A percentile compares a stretch with the other conserved stretches of the same genome.
Evolutionary conservation across 169 alveolate genomes (phyloP).

Genomic region (Plasmodium coatneyi): DNA sequence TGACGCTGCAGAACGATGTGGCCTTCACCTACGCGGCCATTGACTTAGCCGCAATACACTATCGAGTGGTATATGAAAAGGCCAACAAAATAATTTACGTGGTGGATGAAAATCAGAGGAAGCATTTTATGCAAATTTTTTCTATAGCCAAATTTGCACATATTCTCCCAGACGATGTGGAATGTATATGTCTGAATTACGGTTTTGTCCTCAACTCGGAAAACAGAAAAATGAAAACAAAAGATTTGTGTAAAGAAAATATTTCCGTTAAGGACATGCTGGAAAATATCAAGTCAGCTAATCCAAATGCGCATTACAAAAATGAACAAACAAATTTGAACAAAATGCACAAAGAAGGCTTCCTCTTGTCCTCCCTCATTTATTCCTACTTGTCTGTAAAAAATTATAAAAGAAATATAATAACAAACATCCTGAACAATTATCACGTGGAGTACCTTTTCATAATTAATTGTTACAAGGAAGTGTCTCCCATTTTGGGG

Average conservation of each 20-base stretch:
- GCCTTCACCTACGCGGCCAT: conserved; percentile 82
- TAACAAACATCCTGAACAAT: conserved; percentile 8
- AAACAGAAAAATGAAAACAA: conserved; percentile 60
- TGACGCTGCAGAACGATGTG: conserved; percentile 77
- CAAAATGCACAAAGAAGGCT: not conserved
- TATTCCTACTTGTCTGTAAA: conserved; percentile 67
- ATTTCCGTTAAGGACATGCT: conserved; percentile 29
- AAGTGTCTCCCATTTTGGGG: not conserved
- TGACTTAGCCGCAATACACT: conserved; percentile 81
- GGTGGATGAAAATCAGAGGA: conserved; percentile 79
- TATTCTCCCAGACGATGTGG: not conserved
- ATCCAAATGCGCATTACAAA: not conserved
- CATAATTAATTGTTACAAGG: conserved; percentile 22
- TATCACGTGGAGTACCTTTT: conserved; percentile 14
- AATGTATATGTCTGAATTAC: conserved; percentile 55
- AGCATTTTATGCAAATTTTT: conserved; percentile 80
- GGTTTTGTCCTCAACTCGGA: conserved; percentile 60
- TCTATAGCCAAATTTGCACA: conserved; percentile 30
- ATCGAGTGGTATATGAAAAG: conserved; percentile 77
- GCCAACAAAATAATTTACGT: conserved; percentile 80
- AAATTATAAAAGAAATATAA: conserved; percentile 32
- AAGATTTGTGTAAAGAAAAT: conserved; percentile 26
- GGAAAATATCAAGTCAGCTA: not conserved
- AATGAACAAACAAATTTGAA: not conserved
- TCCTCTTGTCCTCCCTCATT: conserved; percentile 31